Conservation (phyloP, 352 stramenopile species). For the Pythium volutum region DNA sequence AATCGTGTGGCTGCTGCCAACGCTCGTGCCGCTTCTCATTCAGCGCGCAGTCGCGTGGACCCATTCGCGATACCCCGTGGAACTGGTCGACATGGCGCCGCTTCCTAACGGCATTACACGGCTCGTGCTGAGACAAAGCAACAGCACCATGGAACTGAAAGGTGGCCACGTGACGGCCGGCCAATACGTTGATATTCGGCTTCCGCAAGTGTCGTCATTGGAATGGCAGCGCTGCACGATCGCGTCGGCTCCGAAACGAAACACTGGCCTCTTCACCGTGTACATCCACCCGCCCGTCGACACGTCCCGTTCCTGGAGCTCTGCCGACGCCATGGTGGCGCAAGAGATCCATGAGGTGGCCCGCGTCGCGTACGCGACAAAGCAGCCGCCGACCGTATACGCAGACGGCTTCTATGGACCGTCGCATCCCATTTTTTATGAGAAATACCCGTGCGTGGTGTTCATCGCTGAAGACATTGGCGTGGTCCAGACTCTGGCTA, state of each 20-base stretch:
- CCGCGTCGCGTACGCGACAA: constrained; percentile 27
- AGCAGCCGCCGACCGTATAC: constrained; percentile 27
- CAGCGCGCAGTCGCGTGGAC: constrained; percentile 12
- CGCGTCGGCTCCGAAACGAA: constrained; percentile 24
- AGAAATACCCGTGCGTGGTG: constrained; percentile 33
- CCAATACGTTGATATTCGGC: constrained; percentile 31
- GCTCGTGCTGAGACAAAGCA: constrained; percentile 11
- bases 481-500: constrained; percentile 20
- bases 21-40: constrained; percentile 27
- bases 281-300: constrained; percentile 18
- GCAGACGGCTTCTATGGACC: constrained; percentile 33
- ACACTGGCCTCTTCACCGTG: constrained; percentile 24
- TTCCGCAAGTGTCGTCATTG: constrained; percentile 30
- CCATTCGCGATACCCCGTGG: constrained; percentile 25
- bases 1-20: constrained; percentile 30
- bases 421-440: constrained; percentile 21
- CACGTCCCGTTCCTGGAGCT: neutral
- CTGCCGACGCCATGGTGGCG: neutral
- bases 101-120: constrained; percentile 30
- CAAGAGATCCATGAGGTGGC: constrained; percentile 26
- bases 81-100: constrained; percentile 31
- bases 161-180: constrained; percentile 21
- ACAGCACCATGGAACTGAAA: neutral
- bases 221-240: constrained; percentile 33
- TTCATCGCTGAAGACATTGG: constrained; percentile 32